Percentiles rank a stretch among this genome's conserved stretches.
Evolutionary conservation across 148 eudicot species (phyloP).

Genomic region (Camellia lanceoleosa): DNA sequence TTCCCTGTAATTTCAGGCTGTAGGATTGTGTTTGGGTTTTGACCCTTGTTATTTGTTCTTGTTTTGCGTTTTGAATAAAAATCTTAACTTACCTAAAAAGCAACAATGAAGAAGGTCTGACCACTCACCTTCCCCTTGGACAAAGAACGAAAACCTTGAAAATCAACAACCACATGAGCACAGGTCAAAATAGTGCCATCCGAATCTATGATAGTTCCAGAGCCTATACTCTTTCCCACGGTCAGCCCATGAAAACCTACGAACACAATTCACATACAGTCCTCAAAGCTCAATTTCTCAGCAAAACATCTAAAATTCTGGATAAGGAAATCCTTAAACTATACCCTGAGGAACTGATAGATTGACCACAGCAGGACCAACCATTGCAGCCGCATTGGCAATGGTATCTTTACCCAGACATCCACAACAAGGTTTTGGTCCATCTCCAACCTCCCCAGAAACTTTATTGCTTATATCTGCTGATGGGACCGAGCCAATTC

Average conservation of each 20-base stretch:
- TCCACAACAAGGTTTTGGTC: conserved; percentile 42
- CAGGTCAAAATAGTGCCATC: conserved; percentile 73
- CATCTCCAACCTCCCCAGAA: conserved; percentile 34
- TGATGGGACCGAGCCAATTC: conserved; percentile 42
- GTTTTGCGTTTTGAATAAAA: too few species aligned
- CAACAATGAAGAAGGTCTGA: conserved; percentile 10
- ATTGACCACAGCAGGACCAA: conserved; percentile 92
- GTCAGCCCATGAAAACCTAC: conserved; percentile 63
- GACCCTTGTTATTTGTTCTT: too few species aligned
- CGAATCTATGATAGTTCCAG: conserved; percentile 68
- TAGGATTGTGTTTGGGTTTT: too few species aligned
- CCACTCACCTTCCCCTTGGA: conserved; percentile 72
- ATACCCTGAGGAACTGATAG: conserved; percentile 74
- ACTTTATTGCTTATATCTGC: conserved; percentile 38
- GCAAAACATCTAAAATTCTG: conserved; percentile 1
- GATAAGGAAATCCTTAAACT: conserved; percentile 9
- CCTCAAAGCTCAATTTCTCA: conserved; percentile 5
- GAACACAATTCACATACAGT: conserved; percentile 3
- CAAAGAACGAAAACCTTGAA: conserved; percentile 51
- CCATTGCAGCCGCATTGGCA: conserved; percentile 86
- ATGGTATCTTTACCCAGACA: conserved; percentile 73
- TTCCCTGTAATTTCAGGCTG: too few species aligned
- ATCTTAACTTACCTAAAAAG: not conserved
- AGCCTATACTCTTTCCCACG: conserved; percentile 67
- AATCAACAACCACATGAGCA: conserved; percentile 68